These are phyloP conservation scores for Pleurotus citrinopileatus DNA, from an alignment of 768 basidiomycete species.

Conservation along the genomic window DNA sequence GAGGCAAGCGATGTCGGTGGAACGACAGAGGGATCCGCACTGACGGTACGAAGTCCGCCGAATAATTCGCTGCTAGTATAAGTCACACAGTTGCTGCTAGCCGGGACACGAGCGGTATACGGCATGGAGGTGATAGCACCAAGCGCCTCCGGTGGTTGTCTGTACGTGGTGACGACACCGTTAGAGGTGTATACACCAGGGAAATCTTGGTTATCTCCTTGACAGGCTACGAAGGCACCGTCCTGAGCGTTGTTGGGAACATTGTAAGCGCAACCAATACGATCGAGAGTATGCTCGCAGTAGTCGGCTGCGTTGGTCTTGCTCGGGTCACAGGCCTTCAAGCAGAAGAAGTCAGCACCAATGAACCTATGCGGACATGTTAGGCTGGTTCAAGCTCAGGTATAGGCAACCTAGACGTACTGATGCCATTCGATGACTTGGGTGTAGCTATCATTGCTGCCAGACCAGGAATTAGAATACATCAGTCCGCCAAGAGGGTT, in stretches of 20 bases:
- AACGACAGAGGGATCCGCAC: not conserved
- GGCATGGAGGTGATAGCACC: slow-evolving; percentile 12
- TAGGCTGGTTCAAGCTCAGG: not conserved
- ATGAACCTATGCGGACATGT: slow-evolving; percentile 43
- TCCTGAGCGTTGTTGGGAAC: slow-evolving; percentile 51
- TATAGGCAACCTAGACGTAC: slow-evolving; percentile 27
- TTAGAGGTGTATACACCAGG: slow-evolving; percentile 34
- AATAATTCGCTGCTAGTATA: slow-evolving; percentile 11
- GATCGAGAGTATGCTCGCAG: slow-evolving; percentile 64
- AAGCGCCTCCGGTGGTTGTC: slow-evolving; percentile 13
- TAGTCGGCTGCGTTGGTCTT: slow-evolving; percentile 37
- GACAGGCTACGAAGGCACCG: slow-evolving; percentile 50
- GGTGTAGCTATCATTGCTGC: slow-evolving; percentile 11
- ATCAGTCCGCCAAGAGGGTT: slow-evolving; percentile 63
- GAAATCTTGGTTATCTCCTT: slow-evolving; percentile 46
- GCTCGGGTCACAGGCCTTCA: slow-evolving; percentile 57
- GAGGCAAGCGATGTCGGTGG: not conserved
- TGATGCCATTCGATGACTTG: slow-evolving; percentile 63
- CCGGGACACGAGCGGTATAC: slow-evolving; percentile 15
- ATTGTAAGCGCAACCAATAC: slow-evolving; percentile 60
- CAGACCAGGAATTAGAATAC: slow-evolving; percentile 52
- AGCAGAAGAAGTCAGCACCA: slow-evolving; percentile 48
- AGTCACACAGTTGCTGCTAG: slow-evolving; percentile 14
- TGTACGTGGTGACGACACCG: slow-evolving; percentile 14
- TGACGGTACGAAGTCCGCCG: not conserved